Base-by-base conservation (phyloP, 345 rosid species). In the Fremontodendron californicum region DNA sequence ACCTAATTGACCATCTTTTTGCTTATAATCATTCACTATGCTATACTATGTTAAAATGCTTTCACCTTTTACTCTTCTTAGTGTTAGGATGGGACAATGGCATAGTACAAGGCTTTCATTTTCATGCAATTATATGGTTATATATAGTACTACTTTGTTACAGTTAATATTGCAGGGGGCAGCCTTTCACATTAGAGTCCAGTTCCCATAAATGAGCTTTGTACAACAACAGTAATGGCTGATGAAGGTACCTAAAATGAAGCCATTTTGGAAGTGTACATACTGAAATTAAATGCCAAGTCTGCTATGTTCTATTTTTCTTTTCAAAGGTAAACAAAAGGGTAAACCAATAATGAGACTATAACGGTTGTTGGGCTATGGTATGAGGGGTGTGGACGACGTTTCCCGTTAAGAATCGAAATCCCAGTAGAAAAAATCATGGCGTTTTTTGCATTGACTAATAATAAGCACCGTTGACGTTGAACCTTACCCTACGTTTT, bases 391-490 rank as follows among this genome's bases (percentile, higher is more conserved):
- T 63, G n/a, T 21, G 57, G 55, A 55, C 78, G 78, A 43, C 82
- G 82, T 77, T 77, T 79, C 72, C 84, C 84, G 74, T 85, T 78
- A 11, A 45, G 39, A 74, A 62, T 35, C 61, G 8, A 33, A 31
- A 71, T 49, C 43, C 12, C 77, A 19, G 9, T 39, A 40, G 31
- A 54, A 58, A 46, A 61, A 46, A 61, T 75, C 46, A 43, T 62
- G 10, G n/a, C 25, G 15, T 40, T 2, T 62, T 43, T 29, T 21
- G 63, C 78, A 66, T 78, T 77, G 77, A 81, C 80, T 31, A 35
- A 65, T 39, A n/a, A 29, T 29, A 39, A 51, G 43, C 45, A 31
- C 13, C 60, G 42, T 75, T 63, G 81, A 63, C 73, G 70, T 76
- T 70, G 76, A 75, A 63, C 71, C 12, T 37, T 4, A 11, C 9